phyloP scores from a whole-genome alignment of 441 rosid genomes.

The Eutrema salsugineum region DNA sequence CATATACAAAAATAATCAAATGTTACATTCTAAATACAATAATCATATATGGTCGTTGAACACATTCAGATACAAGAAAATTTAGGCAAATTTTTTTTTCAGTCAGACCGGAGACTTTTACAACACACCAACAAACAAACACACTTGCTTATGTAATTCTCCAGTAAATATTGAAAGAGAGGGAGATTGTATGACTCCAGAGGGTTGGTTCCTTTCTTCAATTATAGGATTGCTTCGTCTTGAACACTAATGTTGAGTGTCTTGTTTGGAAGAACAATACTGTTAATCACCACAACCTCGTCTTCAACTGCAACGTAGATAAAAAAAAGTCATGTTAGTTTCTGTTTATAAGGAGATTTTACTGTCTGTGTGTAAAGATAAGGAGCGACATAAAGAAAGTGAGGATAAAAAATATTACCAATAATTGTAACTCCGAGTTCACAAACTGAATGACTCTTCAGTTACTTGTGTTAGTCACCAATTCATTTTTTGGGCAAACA shows the following conservation, averaged over 20 bases:
- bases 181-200: conserved; percentile 1
- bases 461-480: conserved; percentile 64
- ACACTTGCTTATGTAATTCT: conserved; percentile 15
- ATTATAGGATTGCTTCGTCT: conserved; percentile 75
- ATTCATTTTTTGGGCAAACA: conserved; percentile 67
- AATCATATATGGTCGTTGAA: too few relatives aligned
- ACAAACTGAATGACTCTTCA: neutral
- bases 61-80: too few relatives aligned
- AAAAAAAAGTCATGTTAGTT: too few relatives aligned
- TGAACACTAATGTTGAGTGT: conserved; percentile 83
- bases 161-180: conserved; percentile 1
- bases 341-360: neutral
- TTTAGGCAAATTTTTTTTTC: too few relatives aligned
- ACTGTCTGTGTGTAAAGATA: neutral
- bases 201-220: conserved; percentile 6
- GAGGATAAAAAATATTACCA: conserved; percentile 43
- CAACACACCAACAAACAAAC: too few relatives aligned
- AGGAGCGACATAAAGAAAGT: neutral
- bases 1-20: too few relatives aligned
- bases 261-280: conserved; percentile 93
- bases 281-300: conserved; percentile 76
- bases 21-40: too few relatives aligned
- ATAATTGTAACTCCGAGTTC: conserved; percentile 87
- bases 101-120: too few relatives aligned
- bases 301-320: conserved; percentile 73